phyloP scores from a whole-genome alignment of 345 rosid genomes.

The Syzygium aqueum region DNA sequence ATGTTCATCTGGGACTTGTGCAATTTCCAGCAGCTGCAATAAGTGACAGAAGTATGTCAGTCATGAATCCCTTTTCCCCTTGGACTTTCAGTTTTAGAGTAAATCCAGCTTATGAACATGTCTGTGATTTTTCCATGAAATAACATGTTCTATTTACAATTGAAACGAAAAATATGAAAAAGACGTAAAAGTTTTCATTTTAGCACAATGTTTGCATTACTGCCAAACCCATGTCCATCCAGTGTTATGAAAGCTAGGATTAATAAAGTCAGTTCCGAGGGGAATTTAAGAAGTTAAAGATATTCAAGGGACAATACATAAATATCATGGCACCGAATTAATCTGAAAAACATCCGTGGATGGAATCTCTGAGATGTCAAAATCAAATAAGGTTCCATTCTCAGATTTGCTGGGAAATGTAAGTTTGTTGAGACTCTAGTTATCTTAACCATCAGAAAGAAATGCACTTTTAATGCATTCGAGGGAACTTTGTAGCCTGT shows the following conservation, averaged over 20 bases:
- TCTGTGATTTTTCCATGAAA: neutral
- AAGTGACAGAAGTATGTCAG: conserved; percentile 1
- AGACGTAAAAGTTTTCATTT: neutral
- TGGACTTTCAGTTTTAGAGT: neutral
- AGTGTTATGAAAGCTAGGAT: neutral
- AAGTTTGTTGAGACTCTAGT: neutral
- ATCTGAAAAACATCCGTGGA: neutral
- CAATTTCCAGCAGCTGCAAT: conserved; percentile 90
- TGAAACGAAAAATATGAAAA: neutral
- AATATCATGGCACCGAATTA: neutral
- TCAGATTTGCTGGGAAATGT: neutral
- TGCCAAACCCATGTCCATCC: neutral
- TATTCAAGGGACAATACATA: neutral
- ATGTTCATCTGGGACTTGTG: conserved; percentile 93
- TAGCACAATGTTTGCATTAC: neutral
- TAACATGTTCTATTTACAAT: neutral
- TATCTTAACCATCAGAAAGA: neutral
- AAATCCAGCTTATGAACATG: neutral
- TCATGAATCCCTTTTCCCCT: neutral
- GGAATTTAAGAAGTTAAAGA: neutral
- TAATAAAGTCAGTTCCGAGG: neutral
- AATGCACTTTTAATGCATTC: neutral
- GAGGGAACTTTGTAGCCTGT: neutral
- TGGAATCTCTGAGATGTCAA: neutral
- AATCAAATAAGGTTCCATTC: neutral